Evolutionary conservation across 2,329 filamentous ascomycete genomes (phyloP), one percentile per base, ranked within the genome.

Genomic region (Aspergillus transmontanensis): DNA sequence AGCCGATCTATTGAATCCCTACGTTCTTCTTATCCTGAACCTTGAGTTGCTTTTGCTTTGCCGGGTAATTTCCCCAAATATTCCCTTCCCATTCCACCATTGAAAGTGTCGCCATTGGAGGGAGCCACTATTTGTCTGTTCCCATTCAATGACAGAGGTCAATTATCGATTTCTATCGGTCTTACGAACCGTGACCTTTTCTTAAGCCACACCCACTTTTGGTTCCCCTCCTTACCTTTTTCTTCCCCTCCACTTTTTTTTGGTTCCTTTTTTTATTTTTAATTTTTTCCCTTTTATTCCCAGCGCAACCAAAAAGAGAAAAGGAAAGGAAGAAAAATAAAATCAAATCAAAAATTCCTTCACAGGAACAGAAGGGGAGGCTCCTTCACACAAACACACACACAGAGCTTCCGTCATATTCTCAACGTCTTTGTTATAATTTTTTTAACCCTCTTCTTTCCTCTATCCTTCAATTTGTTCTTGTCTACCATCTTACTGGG

Each of bases 261-360:
- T 68, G 62, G 59, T 62, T 64, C 57, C 48, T 61, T 58, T 55
- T 65, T 63, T 64, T 68, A 58, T 58, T 60, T 64, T 57, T 34
- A 58, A 56, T 58, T 55, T 65, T 65, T 63, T 57, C 62, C 34
- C 14, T 36, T 36, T 36, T 16, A 36, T 14, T 59, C 50, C 59
- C 66, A 57, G 45, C 63, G 61, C 66, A 61, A 63, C 58, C 60
- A 58, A 55, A 58, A 51, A 57, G 51, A 59, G 41, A 51, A 58
- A 59, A 56, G 23, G 58, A 45, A 50, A 53, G 59, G 32, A 56
- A 45, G 36, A 61, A 58, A 60, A 30, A 32, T 55, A 46, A 43
- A 45, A 58, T 53, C 32, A 51, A 36, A 32, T 28, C 26, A 23
- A 43, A 32, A 21, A 21, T 23, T 23, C 43, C 19, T 43, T 3